Base-by-base conservation (phyloP, 2,329 filamentous ascomycete genomes). In the Cyphellophora attinorum region DNA sequence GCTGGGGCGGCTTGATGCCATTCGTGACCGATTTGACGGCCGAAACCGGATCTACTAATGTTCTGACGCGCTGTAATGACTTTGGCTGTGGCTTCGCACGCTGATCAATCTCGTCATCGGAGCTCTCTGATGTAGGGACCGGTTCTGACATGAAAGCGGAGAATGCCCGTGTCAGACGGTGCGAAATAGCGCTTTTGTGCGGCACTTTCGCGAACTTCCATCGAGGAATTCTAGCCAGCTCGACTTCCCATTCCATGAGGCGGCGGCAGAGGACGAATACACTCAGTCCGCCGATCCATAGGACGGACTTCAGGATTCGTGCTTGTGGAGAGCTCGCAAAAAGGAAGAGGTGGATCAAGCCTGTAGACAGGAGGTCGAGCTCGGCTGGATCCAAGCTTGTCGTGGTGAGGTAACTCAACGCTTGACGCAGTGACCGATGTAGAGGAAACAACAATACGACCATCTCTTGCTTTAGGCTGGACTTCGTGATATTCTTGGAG, bases 351-450 rank as follows among this genome's bases (percentile, higher is more conserved):
- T 93, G 85, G 50, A 95, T 80, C 11, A 98, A 67, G 2, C 78
- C 77, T 25, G 82, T 74, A 1, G 89, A 89, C 11, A 96, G 71
- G 6, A 98, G 68, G 50, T 95, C 85, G 27, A 95, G 69, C 57
- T 98, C 91, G 4, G 91, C 79, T 2, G 81, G 74, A 33, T 96
- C 68, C 27, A 96, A 70, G 57, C 88, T 95, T 1, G 86, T 93
- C 0, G 85, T 89, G 2, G 88, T 89, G 42, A 96, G 70, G 53
- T 83, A 79, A 49, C 84, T 76, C 37, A 96, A 57, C 18, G 83
- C 75, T 18, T 72, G 67, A 52, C 84, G 76, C 15, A 94, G 64
- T 18, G 77, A 77, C 57, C 84, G 81, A 51, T 95, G 88, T 29
- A 96, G 64, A 11, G 89, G 85, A 54, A 89, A 94, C 37, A 95